Evolutionary conservation across 2,329 filamentous ascomycete genomes (phyloP), one percentile per base, ranked within the genome.

Genomic region (Fusarium sp.): DNA sequence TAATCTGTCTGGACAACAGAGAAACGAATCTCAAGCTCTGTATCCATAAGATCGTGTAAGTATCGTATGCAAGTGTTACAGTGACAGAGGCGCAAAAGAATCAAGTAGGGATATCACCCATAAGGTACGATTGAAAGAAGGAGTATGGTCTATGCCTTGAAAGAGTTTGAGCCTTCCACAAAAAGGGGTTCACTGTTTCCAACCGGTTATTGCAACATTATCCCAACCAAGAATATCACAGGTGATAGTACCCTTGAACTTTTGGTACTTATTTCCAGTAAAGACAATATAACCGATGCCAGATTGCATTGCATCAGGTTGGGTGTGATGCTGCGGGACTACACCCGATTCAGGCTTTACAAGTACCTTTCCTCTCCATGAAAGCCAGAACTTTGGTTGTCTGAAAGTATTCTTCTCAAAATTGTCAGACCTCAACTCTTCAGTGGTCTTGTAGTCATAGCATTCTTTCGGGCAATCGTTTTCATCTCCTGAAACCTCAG

Each of bases 331-430:
- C 6, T 26, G 15, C 2, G 35, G 3, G 9, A 8, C 15, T 8
- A 1, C 17, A 15, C 8, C 17, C 6, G 15, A 10, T 14, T 24
- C 32, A 8, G 20, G 15, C 3, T 10, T 8, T 14, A 18, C 32
- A 17, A 67, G 51, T n/a, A 57, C 32, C 15, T 8, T 41, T 1
- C 69, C 67, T 41, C 54, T 38, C 67, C 63, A 72, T 8, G 17
- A 55, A 35, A 72, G 58, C 69, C 69, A 72, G 28, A 72, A 72
- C 15, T 72, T 72, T 36, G 63, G 69, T 42, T 72, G 63, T 18
- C 69, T 41, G 18, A 72, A 72, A 1, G 63, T 72, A 8, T 71
- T 68, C 30, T 72, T 71, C 35, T 72, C 67, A 5, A 72, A 72
- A 4, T 45, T 66, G 8, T n/a, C 22, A 14, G 58, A 72, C 3